Conservation (phyloP, 805 yeast species). For the Starmera dryadoides region DNA sequence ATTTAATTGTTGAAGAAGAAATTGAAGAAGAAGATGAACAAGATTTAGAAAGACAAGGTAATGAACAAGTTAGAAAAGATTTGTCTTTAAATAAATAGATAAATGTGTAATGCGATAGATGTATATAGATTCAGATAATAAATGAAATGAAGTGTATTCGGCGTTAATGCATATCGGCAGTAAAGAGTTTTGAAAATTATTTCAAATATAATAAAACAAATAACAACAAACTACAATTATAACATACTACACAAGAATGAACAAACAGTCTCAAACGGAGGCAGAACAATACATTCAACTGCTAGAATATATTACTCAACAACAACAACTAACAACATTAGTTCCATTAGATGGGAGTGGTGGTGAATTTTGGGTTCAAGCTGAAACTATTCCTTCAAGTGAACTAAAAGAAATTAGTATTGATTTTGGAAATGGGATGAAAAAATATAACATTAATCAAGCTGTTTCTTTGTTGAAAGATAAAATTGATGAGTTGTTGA, state of each 20-base stretch:
- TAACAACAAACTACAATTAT: too few relatives aligned
- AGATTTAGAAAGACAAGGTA: neutral
- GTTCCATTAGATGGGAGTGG: slow-evolving; percentile 15
- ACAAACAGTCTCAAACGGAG: neutral
- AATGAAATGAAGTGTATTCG: too few relatives aligned
- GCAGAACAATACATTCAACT: neutral
- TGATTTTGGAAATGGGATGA: slow-evolving; percentile 7
- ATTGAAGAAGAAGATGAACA: neutral
- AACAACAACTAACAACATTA: neutral
- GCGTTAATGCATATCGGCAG: too few relatives aligned
- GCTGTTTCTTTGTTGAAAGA: slow-evolving; percentile 5
- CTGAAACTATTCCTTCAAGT: slow-evolving; percentile 5
- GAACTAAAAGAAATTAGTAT: slow-evolving; percentile 5
- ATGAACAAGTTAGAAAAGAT: neutral
- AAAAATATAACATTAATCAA: slow-evolving; percentile 1
- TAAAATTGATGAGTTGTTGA: slow-evolving; percentile 5
- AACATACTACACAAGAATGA: too few relatives aligned
- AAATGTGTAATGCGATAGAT: too few relatives aligned
- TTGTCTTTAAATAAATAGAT: neutral
- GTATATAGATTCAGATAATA: neutral
- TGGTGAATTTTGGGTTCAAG: slow-evolving; percentile 14
- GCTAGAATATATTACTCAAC: neutral
- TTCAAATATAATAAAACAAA: too few relatives aligned
- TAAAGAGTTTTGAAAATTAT: too few relatives aligned
- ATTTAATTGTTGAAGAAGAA: neutral